These are phyloP conservation scores for Trichophyton verrucosum DNA, from an alignment of 2,329 filamentous ascomycete genomes.

Conservation along the genomic window DNA sequence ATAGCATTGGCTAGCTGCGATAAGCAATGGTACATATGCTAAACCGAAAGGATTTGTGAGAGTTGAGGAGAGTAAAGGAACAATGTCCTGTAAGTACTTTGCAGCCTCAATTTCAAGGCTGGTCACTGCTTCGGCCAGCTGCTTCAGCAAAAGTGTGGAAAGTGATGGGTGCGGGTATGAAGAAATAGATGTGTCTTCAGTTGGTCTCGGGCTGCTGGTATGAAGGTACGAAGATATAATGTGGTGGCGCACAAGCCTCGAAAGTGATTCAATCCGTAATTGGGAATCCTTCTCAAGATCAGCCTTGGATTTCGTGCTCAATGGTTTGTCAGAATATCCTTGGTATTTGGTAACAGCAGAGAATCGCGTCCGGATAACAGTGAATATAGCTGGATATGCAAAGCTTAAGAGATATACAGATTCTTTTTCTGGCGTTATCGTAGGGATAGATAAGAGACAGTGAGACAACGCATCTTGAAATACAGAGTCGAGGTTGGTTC, in stretches of 20 bases:
- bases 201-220: constrained; percentile 36
- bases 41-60: constrained; percentile 58
- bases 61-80: constrained; percentile 54
- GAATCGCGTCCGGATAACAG: constrained; percentile 39
- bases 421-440: constrained; percentile 60
- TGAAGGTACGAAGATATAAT: constrained; percentile 30
- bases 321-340: too few relatives aligned
- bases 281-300: constrained; percentile 10
- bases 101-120: constrained; percentile 28
- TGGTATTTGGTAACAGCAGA: not conserved
- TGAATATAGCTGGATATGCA: constrained; percentile 55
- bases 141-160: constrained; percentile 36
- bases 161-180: constrained; percentile 33
- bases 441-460: constrained; percentile 63
- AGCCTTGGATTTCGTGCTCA: not conserved
- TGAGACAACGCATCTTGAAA: constrained; percentile 41
- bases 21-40: constrained; percentile 42
- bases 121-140: constrained; percentile 19
- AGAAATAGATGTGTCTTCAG: constrained; percentile 34
- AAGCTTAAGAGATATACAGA: constrained; percentile 51
- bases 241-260: constrained; percentile 23
- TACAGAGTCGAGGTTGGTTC: constrained; percentile 34
- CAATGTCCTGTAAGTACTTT: constrained; percentile 44
- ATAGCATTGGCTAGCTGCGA: constrained; percentile 42
- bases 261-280: constrained; percentile 17